Conservation (phyloP, 371 early-diverging fungal species). For the Mucor sp. region DNA sequence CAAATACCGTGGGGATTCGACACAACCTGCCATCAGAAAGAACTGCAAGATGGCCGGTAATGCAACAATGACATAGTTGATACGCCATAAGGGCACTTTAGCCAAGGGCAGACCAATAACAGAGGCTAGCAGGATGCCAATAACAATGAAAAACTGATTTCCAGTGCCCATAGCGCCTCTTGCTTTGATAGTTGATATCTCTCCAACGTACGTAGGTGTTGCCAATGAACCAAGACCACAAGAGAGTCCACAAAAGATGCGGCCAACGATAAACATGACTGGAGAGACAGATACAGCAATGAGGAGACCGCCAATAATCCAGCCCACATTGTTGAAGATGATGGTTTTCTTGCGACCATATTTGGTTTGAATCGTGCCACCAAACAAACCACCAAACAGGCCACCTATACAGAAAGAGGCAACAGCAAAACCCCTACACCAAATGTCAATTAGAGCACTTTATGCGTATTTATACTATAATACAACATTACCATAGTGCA, state of each 20-base stretch:
- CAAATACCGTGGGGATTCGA: constrained; percentile 68
- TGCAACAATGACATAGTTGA: constrained; percentile 64
- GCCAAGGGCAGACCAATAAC: constrained; percentile 62
- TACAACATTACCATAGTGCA: too few relatives aligned
- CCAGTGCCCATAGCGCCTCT: constrained; percentile 74
- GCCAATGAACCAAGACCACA: constrained; percentile 78
- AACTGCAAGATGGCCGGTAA: constrained; percentile 73
- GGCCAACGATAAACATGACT: constrained; percentile 71
- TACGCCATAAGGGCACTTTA: constrained; percentile 66
- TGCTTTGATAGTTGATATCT: constrained; percentile 69
- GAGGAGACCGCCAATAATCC: constrained; percentile 62
- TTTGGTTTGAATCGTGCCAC: constrained; percentile 54
- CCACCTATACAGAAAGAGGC: constrained; percentile 74
- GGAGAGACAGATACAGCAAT: constrained; percentile 57
- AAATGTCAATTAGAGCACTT: too few relatives aligned
- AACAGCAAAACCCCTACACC: constrained; percentile 69
- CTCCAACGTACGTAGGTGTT: constrained; percentile 81
- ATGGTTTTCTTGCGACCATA: constrained; percentile 70
- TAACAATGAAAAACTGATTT: constrained; percentile 79
- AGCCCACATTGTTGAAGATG: constrained; percentile 61
- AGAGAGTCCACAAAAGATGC: constrained; percentile 78
- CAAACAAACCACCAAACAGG: constrained; percentile 64
- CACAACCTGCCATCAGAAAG: constrained; percentile 64
- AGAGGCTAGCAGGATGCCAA: constrained; percentile 73
- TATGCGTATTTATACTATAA: too few relatives aligned